Percentiles rank a stretch among this genome's conserved stretches.
Evolutionary conservation across 352 stramenopile genomes (phyloP).

Genomic region (Globisporangium rhizosaccharum): DNA sequence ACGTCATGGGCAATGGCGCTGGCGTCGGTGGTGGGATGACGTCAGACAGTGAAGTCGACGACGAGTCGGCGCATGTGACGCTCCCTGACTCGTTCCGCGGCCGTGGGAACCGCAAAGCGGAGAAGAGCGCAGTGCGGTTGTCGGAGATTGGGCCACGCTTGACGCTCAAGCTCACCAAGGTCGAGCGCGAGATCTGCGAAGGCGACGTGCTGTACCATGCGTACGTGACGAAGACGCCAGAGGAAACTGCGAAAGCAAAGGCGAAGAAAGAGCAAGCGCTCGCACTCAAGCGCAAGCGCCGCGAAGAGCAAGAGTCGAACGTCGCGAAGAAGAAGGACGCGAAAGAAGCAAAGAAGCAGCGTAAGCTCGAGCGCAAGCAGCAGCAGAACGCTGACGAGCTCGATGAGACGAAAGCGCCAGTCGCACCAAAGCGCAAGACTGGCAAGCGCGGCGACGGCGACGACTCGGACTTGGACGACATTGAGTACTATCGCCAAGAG

Average conservation of each 20-base stretch:
- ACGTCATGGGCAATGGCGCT: slow-evolving; percentile 82
- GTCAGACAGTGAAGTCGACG: slow-evolving; percentile 95
- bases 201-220: slow-evolving; percentile 98
- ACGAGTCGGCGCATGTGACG: slow-evolving; percentile 90
- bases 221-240: slow-evolving; percentile 85
- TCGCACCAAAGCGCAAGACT: slow-evolving; percentile 17
- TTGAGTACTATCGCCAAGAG: slow-evolving; percentile 80
- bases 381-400: slow-evolving; percentile 37
- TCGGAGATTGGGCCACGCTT: slow-evolving; percentile 95
- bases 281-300: slow-evolving; percentile 79
- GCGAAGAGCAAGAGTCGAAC: slow-evolving; percentile 87
- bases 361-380: slow-evolving; percentile 57
- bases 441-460: slow-evolving; percentile 19
- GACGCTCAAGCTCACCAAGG: slow-evolving; percentile 94
- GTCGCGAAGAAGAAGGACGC: slow-evolving; percentile 85
- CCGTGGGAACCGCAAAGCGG: slow-evolving; percentile 87
- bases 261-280: slow-evolving; percentile 63
- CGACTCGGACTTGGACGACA: slow-evolving; percentile 67
- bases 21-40: slow-evolving; percentile 50
- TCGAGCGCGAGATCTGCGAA: slow-evolving; percentile 94
- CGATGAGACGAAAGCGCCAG: slow-evolving; percentile 29
- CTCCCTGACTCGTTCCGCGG: slow-evolving; percentile 91
- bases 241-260: slow-evolving; percentile 78
- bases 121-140: slow-evolving; percentile 93
- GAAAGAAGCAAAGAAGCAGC: slow-evolving; percentile 75